A percentile compares a stretch with the other conserved stretches of the same genome.
Evolutionary conservation across 1,284 basidiomycete species (phyloP).

Genomic region (Ganoderma resinaceum): DNA sequence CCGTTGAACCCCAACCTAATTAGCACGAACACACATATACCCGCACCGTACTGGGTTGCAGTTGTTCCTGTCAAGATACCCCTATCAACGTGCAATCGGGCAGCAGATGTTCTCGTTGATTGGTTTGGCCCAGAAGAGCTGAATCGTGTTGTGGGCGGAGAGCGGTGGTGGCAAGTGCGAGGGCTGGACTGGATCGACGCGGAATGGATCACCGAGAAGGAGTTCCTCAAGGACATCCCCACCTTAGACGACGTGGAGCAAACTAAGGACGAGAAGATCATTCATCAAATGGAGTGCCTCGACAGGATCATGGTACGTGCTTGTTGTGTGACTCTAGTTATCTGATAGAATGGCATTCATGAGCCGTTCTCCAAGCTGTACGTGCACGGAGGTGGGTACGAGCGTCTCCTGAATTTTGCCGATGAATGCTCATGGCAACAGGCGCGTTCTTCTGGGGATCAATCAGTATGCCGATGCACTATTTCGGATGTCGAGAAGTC

Average conservation of each 20-base stretch:
- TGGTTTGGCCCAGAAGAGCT: constrained; percentile 82
- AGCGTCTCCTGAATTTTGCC: neutral
- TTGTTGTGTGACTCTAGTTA: neutral
- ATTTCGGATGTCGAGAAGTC: neutral
- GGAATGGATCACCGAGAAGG: constrained; percentile 81
- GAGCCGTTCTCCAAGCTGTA: constrained; percentile 56
- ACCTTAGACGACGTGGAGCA: constrained; percentile 41
- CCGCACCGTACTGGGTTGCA: constrained; percentile 80
- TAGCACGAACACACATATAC: constrained; percentile 80
- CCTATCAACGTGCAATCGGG: constrained; percentile 64
- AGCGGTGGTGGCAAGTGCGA: constrained; percentile 88
- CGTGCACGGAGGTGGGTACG: constrained; percentile 67
- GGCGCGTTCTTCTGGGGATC: constrained; percentile 75
- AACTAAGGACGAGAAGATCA: constrained; percentile 47
- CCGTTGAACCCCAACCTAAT: neutral
- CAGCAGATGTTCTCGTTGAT: constrained; percentile 77
- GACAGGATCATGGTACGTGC: constrained; percentile 61
- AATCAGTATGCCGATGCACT: constrained; percentile 51
- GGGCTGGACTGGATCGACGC: constrained; percentile 71
- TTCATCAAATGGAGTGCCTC: constrained; percentile 60
- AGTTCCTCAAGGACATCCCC: constrained; percentile 46
- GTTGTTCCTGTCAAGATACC: constrained; percentile 76
- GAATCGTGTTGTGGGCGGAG: constrained; percentile 77
- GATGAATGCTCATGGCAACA: constrained; percentile 27
- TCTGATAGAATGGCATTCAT: neutral